Percentiles rank a stretch among this genome's conserved stretches.
These are phyloP conservation scores for Alloascoidea hylecoeti DNA, from an alignment of 805 yeast species.

Conservation along the genomic window DNA sequence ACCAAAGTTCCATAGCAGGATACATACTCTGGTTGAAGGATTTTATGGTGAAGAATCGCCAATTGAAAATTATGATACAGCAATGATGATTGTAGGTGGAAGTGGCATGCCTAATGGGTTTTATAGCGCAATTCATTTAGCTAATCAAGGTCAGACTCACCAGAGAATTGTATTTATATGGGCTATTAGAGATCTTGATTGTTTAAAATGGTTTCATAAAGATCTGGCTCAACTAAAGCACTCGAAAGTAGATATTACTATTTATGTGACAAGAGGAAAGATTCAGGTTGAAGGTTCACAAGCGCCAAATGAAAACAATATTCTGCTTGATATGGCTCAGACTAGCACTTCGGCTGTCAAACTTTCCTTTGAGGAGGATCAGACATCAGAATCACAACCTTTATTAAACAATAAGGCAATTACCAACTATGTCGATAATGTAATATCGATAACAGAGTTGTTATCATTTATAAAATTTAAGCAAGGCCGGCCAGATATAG, in stretches of 20 bases:
- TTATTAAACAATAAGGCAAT: not conserved
- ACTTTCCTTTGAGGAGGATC: no score
- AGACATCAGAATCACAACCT: not conserved
- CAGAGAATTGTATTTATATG: slow-evolving; percentile 38
- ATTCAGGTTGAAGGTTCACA: not conserved
- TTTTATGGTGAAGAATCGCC: slow-evolving; percentile 51
- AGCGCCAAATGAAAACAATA: no score
- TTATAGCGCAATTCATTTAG: slow-evolving; percentile 12
- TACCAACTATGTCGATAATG: not conserved
- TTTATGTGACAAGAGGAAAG: not conserved
- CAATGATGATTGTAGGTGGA: slow-evolving; percentile 58
- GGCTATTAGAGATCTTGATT: slow-evolving; percentile 40
- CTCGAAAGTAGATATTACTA: not conserved
- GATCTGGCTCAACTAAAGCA: slow-evolving; percentile 22
- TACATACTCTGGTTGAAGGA: slow-evolving; percentile 41
- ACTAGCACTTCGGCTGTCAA: no score
- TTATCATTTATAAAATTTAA: not conserved
- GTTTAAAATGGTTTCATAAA: slow-evolving; percentile 31
- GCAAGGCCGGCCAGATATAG: slow-evolving; percentile 25
- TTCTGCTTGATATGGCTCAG: no score
- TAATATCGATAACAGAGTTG: not conserved
- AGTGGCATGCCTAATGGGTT: slow-evolving; percentile 38
- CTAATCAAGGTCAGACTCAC: slow-evolving; percentile 6
- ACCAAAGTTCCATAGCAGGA: slow-evolving; percentile 12
- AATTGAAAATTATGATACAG: slow-evolving; percentile 32